These are phyloP conservation scores for Hondaea fermentalgiana DNA, from an alignment of 108 stramenopile species.

Conservation along the genomic window DNA sequence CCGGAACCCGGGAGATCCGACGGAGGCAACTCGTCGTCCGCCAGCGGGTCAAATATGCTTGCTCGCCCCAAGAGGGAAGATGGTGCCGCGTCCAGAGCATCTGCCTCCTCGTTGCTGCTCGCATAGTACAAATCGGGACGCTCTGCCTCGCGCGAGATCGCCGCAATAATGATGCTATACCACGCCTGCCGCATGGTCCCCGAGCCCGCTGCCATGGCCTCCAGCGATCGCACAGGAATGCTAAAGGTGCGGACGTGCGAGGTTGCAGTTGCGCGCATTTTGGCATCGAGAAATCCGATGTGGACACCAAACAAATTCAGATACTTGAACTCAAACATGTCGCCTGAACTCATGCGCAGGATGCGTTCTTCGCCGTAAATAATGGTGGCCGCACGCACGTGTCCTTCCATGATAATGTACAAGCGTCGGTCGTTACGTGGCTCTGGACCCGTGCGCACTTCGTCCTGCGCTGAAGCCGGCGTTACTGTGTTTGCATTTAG, in stretches of 20 bases:
- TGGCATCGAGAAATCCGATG: not conserved
- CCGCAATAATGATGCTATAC: not conserved
- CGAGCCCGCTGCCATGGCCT: not conserved
- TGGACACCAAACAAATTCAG: not conserved
- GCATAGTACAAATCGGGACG: not conserved
- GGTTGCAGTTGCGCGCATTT: not conserved
- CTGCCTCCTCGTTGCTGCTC: not conserved
- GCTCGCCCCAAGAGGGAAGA: not conserved
- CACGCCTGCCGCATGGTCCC: not conserved
- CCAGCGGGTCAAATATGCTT: not conserved
- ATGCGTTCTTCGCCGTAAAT: not conserved
- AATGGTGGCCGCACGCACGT: not conserved
- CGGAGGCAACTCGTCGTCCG: not conserved
- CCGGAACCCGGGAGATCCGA: not conserved
- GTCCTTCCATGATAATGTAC: not conserved
- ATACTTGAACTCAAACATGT: conserved; percentile 6
- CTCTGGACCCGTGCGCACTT: not conserved
- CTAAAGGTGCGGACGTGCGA: not conserved
- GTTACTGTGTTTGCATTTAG: not conserved
- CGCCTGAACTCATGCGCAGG: not conserved
- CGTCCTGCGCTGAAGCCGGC: too few relatives aligned
- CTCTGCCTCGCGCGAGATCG: not conserved
- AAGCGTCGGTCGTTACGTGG: not conserved
- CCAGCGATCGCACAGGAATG: not conserved
- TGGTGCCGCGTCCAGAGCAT: not conserved